Conservation (phyloP, 192 early-diverging fungal species). For the Spinellus fusiger region DNA sequence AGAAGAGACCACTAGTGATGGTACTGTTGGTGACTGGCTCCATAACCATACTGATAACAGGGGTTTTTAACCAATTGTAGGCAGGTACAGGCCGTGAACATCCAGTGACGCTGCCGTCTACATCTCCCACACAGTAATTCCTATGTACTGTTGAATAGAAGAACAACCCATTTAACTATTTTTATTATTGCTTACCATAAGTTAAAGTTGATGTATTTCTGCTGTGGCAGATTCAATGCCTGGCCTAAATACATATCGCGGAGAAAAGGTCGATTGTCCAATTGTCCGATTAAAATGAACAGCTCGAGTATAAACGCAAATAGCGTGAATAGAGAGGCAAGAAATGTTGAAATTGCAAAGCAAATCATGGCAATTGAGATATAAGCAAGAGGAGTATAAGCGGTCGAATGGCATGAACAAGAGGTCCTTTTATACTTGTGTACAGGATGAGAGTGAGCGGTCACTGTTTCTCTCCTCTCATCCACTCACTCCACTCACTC, state of each 20-base stretch:
- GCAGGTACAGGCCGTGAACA: slow-evolving; percentile 1
- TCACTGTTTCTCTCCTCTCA: too few species aligned
- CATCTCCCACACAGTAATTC: slow-evolving; percentile 21
- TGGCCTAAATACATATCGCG: neutral
- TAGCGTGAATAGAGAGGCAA: slow-evolving; percentile 4
- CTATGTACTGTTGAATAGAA: slow-evolving; percentile 1
- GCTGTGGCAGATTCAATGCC: slow-evolving; percentile 1
- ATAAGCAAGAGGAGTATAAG: too few species aligned
- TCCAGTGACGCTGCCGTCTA: neutral
- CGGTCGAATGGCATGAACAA: too few species aligned
- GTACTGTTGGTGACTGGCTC: neutral
- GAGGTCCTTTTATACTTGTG: too few species aligned
- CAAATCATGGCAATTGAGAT: too few species aligned
- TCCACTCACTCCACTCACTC: too few species aligned
- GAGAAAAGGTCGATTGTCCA: neutral
- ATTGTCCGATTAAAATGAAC: slow-evolving; percentile 9
- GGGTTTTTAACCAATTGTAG: slow-evolving; percentile 22
- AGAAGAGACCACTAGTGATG: neutral
- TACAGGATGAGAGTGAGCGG: too few species aligned
- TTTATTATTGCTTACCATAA: slow-evolving; percentile 9
- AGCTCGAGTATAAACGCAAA: slow-evolving; percentile 6
- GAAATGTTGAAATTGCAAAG: neutral
- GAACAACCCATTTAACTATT: neutral
- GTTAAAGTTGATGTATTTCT: neutral
- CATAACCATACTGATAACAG: slow-evolving; percentile 5